A percentile compares a stretch with the other conserved stretches of the same genome.
These are phyloP conservation scores for Astrephomene gubernaculifera DNA, from an alignment of 139 green algal species.

Conservation along the genomic window DNA sequence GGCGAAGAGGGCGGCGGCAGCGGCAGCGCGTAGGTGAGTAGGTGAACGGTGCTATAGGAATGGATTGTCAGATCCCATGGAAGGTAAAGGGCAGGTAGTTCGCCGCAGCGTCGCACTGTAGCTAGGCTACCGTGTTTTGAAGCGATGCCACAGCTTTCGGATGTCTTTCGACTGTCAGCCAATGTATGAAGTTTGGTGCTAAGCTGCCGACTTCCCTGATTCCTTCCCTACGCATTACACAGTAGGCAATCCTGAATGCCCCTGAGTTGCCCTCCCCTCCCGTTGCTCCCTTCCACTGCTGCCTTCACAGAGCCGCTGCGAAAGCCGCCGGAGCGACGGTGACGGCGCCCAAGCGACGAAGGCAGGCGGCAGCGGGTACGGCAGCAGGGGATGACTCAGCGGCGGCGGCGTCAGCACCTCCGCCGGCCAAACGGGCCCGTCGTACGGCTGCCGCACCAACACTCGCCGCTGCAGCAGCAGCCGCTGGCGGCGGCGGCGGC, in stretches of 20 bases:
- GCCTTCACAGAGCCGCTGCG: not conserved
- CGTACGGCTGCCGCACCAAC: not conserved
- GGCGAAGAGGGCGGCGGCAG: not conserved
- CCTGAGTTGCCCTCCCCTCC: not conserved
- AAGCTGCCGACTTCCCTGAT: not conserved
- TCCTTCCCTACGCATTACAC: not conserved
- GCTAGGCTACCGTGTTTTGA: not conserved
- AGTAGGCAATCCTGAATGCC: not conserved
- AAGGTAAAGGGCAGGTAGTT: no score
- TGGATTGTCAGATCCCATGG: not conserved
- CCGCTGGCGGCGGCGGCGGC: conserved; percentile 4
- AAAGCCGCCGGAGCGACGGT: not conserved
- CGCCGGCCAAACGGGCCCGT: not conserved
- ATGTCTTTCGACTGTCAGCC: no score
- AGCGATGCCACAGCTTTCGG: not conserved
- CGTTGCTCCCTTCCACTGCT: not conserved
- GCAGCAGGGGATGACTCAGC: not conserved
- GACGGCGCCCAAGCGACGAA: not conserved
- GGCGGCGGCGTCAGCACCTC: not conserved
- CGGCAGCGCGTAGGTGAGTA: not conserved
- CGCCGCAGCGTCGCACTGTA: no score
- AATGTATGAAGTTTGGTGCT: not conserved
- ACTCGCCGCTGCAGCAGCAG: not conserved
- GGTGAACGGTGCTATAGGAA: not conserved
- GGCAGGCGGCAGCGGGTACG: not conserved